phyloP scores from a whole-genome alignment of 164 flowering plant species.

The Saururus chinensis region DNA sequence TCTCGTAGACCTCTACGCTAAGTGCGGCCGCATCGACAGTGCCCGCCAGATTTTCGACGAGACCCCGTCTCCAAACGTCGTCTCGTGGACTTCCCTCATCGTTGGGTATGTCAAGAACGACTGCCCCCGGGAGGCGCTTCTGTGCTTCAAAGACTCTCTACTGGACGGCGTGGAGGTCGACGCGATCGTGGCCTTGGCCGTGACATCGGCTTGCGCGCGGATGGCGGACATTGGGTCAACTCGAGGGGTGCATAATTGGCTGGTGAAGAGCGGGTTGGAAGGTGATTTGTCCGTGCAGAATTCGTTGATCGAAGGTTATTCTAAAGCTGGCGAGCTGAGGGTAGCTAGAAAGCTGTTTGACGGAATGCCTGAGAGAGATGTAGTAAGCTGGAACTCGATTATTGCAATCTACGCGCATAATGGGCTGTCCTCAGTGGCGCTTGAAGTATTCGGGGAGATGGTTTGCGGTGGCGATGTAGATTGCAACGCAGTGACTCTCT shows the following conservation, averaged over 20 bases:
- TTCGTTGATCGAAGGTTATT: constrained; percentile 72
- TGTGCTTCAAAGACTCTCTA: constrained; percentile 52
- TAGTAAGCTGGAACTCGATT: constrained; percentile 71
- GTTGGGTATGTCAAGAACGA: constrained; percentile 56
- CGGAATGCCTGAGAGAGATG: constrained; percentile 51
- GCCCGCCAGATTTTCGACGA: constrained; percentile 60
- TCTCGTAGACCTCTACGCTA: constrained; percentile 70
- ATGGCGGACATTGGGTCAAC: constrained; percentile 29
- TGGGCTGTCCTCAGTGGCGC: constrained; percentile 48
- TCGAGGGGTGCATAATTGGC: constrained; percentile 54
- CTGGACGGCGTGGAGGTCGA: constrained; percentile 30
- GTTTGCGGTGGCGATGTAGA: constrained; percentile 17
- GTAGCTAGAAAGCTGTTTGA: constrained; percentile 56
- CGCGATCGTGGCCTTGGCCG: constrained; percentile 42
- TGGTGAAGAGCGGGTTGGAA: constrained; percentile 47
- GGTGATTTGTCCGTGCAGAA: constrained; percentile 41
- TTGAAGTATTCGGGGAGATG: constrained; percentile 46
- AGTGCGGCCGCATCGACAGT: constrained; percentile 42
- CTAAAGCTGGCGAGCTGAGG: constrained; percentile 43
- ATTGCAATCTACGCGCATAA: constrained; percentile 62
- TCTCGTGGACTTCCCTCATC: constrained; percentile 73
- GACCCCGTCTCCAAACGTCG: constrained; percentile 52
- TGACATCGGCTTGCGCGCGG: constrained; percentile 58
- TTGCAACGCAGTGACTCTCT: constrained; percentile 51
- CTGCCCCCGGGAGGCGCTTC: constrained; percentile 31